Base-by-base conservation (phyloP, 2,329 filamentous ascomycete genomes). In the Allantophomopsis lycopodina region DNA sequence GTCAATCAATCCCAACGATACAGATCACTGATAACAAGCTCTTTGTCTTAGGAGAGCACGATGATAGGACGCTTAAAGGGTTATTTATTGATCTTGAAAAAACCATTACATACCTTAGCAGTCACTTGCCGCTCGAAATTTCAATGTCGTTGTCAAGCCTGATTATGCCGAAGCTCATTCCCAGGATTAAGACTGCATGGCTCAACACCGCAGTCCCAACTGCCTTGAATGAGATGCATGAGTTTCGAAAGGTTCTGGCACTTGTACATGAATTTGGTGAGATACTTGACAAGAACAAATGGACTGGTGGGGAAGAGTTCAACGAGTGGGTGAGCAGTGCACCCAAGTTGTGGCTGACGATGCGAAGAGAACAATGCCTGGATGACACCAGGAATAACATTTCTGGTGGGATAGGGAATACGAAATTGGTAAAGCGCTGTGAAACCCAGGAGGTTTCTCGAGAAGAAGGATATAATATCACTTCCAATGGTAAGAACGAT, bases 271-370 rank as follows among this genome's bases (percentile, higher is more conserved):
- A 61, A 1, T 83, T 96, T 50, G 81, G 79, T 39, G 60, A 67
- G 6, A 67, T 65, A 1, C 60, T 96, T 7, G 67, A 75, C 30
- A 59, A 63, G 7, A 63, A 79, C 14, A 69, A 72, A 0, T 89
- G 84, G 69, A 66, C 69, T 13, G 69, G 69, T 4, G 65, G 73
- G 36, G 63, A 69, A 12, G 73, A 79, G 23, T 61, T 98, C 31
- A 68, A 73, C 35, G 76, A 84, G 17, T 98, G 91, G 89, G 78
- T 85, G 0, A 73, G 79, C 32, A 78, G 80, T 44, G 82, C 85
- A 1, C 83, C 87, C 0, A 76, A 76, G 42, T 78, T 86, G 18
- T 98, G 91, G 91, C 69, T 96, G 12, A 74, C 74, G 2, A 89
- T 86, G 55, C 81, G 87, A 47, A 77, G 83, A 51, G 87, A 94